Percentiles rank a stretch among this genome's conserved stretches.
Conservation (phyloP, 352 stramenopile species). For the Pythium angustatum region DNA sequence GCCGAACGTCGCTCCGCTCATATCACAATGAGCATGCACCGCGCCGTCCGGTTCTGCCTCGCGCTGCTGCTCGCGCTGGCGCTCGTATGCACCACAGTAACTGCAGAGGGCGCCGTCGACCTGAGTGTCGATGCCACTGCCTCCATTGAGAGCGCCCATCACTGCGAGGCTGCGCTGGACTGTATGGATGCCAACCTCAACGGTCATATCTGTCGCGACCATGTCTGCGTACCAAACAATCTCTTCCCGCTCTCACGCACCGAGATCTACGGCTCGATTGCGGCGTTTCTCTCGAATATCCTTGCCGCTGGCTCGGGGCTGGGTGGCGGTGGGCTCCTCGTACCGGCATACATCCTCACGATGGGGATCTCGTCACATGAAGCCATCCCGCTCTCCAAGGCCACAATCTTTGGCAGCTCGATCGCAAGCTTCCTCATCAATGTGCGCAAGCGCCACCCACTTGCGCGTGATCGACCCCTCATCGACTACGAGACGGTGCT, state of each 20-base stretch:
- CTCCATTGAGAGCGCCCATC: not conserved
- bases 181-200: conserved; percentile 44
- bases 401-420: conserved; percentile 80
- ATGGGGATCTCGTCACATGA: conserved; percentile 77
- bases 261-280: conserved; percentile 64
- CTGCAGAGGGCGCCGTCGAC: not conserved
- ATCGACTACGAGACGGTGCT: conserved; percentile 87
- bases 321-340: conserved; percentile 72
- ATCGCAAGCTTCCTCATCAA: conserved; percentile 82
- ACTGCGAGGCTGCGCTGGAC: conserved; percentile 50
- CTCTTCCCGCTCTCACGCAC: conserved; percentile 60
- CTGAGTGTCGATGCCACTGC: conserved; percentile 7
- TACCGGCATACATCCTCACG: conserved; percentile 78
- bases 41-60: too few species aligned
- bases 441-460: conserved; percentile 58
- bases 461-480: conserved; percentile 56
- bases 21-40: not conserved
- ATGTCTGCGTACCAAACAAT: conserved; percentile 50
- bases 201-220: conserved; percentile 44
- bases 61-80: conserved; percentile 13
- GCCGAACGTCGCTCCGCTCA: too few species aligned
- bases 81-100: not conserved
- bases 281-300: conserved; percentile 62
- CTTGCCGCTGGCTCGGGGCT: conserved; percentile 67
- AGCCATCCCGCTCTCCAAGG: conserved; percentile 79